Base-by-base conservation (phyloP, 2,329 filamentous ascomycete genomes). In the Beauveria brongniartii region DNA sequence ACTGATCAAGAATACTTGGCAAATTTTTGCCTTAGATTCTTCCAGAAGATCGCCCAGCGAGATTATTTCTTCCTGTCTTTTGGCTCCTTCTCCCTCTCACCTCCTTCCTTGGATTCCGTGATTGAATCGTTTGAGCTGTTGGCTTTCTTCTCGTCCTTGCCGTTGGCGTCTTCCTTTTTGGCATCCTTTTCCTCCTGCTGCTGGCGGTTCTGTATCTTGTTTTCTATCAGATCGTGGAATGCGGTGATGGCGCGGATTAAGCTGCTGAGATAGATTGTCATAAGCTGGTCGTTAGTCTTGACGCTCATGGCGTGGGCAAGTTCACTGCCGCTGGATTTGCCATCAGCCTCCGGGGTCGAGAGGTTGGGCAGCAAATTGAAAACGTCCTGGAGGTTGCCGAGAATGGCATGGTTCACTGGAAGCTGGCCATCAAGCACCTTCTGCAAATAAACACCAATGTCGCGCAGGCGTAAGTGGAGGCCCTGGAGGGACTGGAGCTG, bases 181-280 rank as follows among this genome's bases (percentile, higher is more conserved):
- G 88, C 83, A 68, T 97, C 93, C 78, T 93, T 93, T 71, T 99
- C 94, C 72, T 97, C 94, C 71, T 95, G 90, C 74, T 95, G 91
- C 77, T 97, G 92, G 74, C 93, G 85, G 78, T 99, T 99, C 80
- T 97, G 93, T 67, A 97, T 97, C 84, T 99, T 99, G 81, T 99
- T 99, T 80, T 99, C 94, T 67, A 99, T 99, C 67, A 99, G 79
- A 73, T 99, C 94, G 75, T 99, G 94, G 87, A 97, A 99, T 8
- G 94, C 94, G 14, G 94, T 97, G 71, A 99, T 99, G 61, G 94
- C 94, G 64, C 94, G 85, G 76, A 99, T 97, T 79, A 97, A 79
- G 78, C 91, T 96, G 78, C 91, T 96, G 59, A 99, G 82, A 76
- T 99, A 99, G 74, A 99, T 97, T 57, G 92, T 87, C 90, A 99